These are phyloP conservation scores for Didymella pomorum DNA, from an alignment of 2,329 filamentous ascomycete genomes.

Conservation along the genomic window DNA sequence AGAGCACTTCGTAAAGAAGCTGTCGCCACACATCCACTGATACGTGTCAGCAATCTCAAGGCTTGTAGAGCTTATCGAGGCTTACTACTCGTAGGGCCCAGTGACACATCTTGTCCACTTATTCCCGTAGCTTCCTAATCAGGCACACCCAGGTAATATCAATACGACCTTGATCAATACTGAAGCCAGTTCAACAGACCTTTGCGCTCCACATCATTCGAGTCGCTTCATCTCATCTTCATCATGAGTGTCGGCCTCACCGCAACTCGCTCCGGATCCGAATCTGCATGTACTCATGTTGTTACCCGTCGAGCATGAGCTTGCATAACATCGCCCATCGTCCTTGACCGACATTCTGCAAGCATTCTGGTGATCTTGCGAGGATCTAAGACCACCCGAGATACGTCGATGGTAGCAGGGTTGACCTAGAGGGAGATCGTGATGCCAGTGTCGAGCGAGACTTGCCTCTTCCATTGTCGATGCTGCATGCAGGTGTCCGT, in stretches of 20 bases:
- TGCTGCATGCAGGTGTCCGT: slow-evolving; percentile 4
- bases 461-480: neutral
- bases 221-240: neutral
- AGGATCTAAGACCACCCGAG: neutral
- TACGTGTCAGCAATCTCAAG: slow-evolving; percentile 9
- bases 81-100: slow-evolving; percentile 27
- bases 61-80: neutral
- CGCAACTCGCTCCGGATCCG: neutral
- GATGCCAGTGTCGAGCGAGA: neutral
- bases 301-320: neutral
- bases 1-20: slow-evolving; percentile 39
- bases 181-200: neutral
- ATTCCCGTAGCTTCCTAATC: neutral
- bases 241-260: neutral
- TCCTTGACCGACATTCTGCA: neutral
- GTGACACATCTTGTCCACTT: slow-evolving; percentile 36
- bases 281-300: slow-evolving; percentile 2
- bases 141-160: neutral
- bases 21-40: slow-evolving; percentile 40
- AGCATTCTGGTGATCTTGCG: neutral
- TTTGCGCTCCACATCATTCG: neutral
- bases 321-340: neutral
- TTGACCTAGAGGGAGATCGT: too few relatives aligned
- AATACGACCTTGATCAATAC: slow-evolving; percentile 1
- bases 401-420: neutral